Evolutionary conservation across 768 basidiomycete species (phyloP).

Genomic region (Mycena vitilis): DNA sequence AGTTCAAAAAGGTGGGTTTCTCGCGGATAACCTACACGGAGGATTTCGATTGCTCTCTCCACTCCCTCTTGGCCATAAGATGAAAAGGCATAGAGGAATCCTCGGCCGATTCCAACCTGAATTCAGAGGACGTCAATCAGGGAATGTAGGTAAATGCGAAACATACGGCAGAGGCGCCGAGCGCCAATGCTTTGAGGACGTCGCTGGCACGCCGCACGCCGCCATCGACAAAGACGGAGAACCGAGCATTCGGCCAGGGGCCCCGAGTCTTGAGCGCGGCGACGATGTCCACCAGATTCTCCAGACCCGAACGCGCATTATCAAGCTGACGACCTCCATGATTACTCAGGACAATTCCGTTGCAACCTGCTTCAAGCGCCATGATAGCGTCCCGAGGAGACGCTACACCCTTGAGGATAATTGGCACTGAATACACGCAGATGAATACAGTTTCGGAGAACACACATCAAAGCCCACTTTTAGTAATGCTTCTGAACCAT

Average conservation of each 20-base stretch:
- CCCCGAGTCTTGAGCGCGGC: conserved; percentile 65
- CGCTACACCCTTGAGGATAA: conserved; percentile 78
- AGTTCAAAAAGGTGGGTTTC: not conserved
- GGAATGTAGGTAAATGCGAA: conserved; percentile 48
- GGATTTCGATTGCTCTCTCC: conserved; percentile 81
- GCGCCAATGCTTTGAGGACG: conserved; percentile 82
- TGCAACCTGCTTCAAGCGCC: conserved; percentile 39
- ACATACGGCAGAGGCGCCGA: conserved; percentile 72
- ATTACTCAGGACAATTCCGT: conserved; percentile 67
- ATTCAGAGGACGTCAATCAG: conserved; percentile 46
- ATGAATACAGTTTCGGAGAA: conserved; percentile 48
- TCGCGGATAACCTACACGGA: conserved; percentile 60
- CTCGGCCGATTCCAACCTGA: conserved; percentile 85
- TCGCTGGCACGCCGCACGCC: conserved; percentile 86
- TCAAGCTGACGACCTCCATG: conserved; percentile 72
- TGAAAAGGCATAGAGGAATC: conserved; percentile 90
- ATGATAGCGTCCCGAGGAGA: conserved; percentile 59
- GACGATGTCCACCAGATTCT: conserved; percentile 77
- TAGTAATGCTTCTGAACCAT: conserved; percentile 86
- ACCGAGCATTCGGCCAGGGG: conserved; percentile 70
- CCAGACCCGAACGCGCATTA: conserved; percentile 73
- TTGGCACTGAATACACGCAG: conserved; percentile 63
- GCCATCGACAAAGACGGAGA: conserved; percentile 81
- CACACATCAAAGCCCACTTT: conserved; percentile 51
- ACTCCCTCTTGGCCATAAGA: conserved; percentile 91